A percentile compares a stretch with the other conserved stretches of the same genome.
Evolutionary conservation across 768 basidiomycete genomes (phyloP).

Genomic region (Suillus occidentalis): DNA sequence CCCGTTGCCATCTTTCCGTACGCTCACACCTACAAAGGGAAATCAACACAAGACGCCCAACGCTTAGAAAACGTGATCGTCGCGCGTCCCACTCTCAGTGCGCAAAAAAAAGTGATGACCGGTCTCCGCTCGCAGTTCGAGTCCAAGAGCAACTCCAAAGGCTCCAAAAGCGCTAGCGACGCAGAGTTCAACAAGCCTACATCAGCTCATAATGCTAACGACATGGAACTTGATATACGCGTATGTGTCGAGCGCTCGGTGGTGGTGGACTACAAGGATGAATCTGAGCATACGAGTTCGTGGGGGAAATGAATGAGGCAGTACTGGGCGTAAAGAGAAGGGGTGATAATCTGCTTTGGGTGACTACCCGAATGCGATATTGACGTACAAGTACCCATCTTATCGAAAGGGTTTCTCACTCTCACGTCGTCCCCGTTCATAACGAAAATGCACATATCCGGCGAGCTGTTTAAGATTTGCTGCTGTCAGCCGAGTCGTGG

Average conservation of each 20-base stretch:
- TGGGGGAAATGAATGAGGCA: neutral
- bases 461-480: neutral
- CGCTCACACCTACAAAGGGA: slow-evolving; percentile 14
- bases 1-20: neutral
- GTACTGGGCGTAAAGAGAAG: neutral
- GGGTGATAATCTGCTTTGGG: neutral
- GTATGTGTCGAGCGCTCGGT: slow-evolving; percentile 32
- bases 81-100: slow-evolving; percentile 10
- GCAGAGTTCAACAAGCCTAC: slow-evolving; percentile 19
- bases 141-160: neutral
- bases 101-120: slow-evolving; percentile 17
- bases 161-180: slow-evolving; percentile 15
- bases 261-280: slow-evolving; percentile 22
- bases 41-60: slow-evolving; percentile 19
- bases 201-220: slow-evolving; percentile 7
- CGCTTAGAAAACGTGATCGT: slow-evolving; percentile 32
- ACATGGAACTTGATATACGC: slow-evolving; percentile 30
- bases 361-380: neutral
- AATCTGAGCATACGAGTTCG: neutral
- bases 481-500: neutral
- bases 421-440: neutral
- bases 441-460: neutral
- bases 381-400: neutral
- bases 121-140: slow-evolving; percentile 28
- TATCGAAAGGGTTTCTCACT: neutral